phyloP scores from a whole-genome alignment of 2,329 filamentous ascomycete genomes.

The Monosporascus sp. region DNA sequence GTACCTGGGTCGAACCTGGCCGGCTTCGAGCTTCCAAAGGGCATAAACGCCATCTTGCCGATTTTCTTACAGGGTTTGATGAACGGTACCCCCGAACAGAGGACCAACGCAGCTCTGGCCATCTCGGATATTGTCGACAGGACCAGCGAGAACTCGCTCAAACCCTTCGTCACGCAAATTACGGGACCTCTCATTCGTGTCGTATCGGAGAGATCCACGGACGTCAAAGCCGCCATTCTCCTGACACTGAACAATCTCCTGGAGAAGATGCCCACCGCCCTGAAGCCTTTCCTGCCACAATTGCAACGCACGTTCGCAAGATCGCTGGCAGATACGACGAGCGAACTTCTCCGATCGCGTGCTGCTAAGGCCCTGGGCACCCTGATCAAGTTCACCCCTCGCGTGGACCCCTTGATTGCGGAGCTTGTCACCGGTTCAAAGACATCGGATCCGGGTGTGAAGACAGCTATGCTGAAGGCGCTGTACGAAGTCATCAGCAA shows the following conservation, averaged over 20 bases:
- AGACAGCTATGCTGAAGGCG: constrained; percentile 93
- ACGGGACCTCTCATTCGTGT: constrained; percentile 97
- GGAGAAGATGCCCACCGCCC: constrained; percentile 90
- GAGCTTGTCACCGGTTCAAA: constrained; percentile 95
- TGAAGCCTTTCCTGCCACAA: constrained; percentile 96
- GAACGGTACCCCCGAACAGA: constrained; percentile 90
- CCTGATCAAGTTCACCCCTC: constrained; percentile 88
- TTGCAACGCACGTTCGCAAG: constrained; percentile 96
- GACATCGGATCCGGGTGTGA: constrained; percentile 80
- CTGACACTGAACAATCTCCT: constrained; percentile 90
- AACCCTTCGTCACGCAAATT: constrained; percentile 94
- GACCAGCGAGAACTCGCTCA: constrained; percentile 79
- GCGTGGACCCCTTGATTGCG: constrained; percentile 87
- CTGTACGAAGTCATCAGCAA: constrained; percentile 95
- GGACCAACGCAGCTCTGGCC: constrained; percentile 84
- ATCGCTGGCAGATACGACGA: constrained; percentile 86
- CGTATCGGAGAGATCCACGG: constrained; percentile 90
- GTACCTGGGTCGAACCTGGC: constrained; percentile 78
- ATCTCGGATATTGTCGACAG: constrained; percentile 96
- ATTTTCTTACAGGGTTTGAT: constrained; percentile 98
- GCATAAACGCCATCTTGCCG: constrained; percentile 90
- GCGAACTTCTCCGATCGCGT: constrained; percentile 78
- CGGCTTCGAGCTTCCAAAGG: constrained; percentile 90
- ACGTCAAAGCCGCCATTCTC: constrained; percentile 92
- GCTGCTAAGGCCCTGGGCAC: constrained; percentile 93